Base-by-base conservation (phyloP, 768 basidiomycete species). In the Tricholoma hemisulphureum region DNA sequence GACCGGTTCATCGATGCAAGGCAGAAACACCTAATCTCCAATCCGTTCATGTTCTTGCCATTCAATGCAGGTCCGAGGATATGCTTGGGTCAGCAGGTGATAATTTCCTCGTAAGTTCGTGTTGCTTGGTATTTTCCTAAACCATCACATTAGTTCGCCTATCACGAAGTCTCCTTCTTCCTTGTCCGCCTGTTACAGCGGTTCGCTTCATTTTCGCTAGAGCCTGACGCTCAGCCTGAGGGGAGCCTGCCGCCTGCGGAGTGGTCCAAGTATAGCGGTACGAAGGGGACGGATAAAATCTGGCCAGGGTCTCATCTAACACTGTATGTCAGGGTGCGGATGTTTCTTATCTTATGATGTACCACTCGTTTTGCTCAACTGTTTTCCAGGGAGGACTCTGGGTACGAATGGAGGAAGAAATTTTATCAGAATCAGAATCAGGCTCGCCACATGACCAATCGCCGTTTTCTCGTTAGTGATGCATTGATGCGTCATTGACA, bases 21-120 rank as follows among this genome's bases (percentile, higher is more conserved):
- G 28, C 75, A 77, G 55, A 80, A 79, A 61, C 83, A 83, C 57
- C 72, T 86, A 18, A 74, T 72, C 0, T 75, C 78, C 2, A 87
- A 87, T 58, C 85, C 86, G 1, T 86, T 82, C 74, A 88, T 89
- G 59, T 88, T 88, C 68, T 70, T 83, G 5, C 86, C 87, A 0
- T 88, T 88, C 72, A 86, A 86, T 57, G 85, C 84, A 0, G 87
- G 84, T 1, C 87, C 86, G 5, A 75, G 87, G 9, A 83, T 85
- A 58, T 87, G 86, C 55, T 10, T 41, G 8, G 86, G 77, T 28
- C 76, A 78, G 63, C 76, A 78, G 67, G 77, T 76, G 28, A 43
- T 41, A 34, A 21, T 4, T n/a, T 48, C 51, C 49, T 26, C 52
- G 29, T 16, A 41, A 55, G 24, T 46, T 4, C 43, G 18, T 39